Conservation (phyloP, 495 filamentous ascomycete species). For the Neurospora sp. region DNA sequence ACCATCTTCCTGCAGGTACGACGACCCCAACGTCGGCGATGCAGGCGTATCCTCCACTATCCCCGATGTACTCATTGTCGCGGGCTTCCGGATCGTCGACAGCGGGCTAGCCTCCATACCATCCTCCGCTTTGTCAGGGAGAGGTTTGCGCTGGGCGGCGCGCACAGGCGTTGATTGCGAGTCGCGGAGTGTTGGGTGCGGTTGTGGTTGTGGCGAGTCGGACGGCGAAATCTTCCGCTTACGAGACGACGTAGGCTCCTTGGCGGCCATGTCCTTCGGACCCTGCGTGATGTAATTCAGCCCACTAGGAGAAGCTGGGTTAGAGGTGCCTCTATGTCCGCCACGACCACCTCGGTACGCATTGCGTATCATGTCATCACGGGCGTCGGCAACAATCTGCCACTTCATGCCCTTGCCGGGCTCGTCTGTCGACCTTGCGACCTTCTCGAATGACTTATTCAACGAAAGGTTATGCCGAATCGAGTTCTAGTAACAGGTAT, state of each 20-base stretch:
- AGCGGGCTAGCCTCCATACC: constrained; percentile 38
- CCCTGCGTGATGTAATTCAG: constrained; percentile 40
- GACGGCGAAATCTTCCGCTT: constrained; percentile 43
- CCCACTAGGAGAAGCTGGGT: constrained; percentile 46
- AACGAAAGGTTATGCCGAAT: constrained; percentile 94
- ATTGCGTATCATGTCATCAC: constrained; percentile 55
- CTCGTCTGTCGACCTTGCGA: constrained; percentile 83
- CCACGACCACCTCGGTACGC: constrained; percentile 43
- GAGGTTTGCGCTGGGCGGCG: constrained; percentile 36
- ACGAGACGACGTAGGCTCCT: constrained; percentile 30
- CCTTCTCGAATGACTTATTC: constrained; percentile 86
- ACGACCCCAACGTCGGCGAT: constrained; percentile 64
- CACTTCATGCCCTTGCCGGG: constrained; percentile 99
- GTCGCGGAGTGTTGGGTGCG: constrained; percentile 34
- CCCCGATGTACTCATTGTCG: constrained; percentile 37
- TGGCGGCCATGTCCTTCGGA: constrained; percentile 35
- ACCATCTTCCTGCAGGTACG: constrained; percentile 43
- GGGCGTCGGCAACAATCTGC: constrained; percentile 71
- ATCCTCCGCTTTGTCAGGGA: constrained; percentile 25
- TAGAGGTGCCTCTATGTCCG: constrained; percentile 47
- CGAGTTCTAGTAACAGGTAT: constrained; percentile 55
- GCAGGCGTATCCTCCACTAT: constrained; percentile 49
- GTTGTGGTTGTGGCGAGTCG: constrained; percentile 40
- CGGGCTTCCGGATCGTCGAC: constrained; percentile 34
- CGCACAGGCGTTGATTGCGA: constrained; percentile 51